These are phyloP conservation scores for Ampelomyces quisqualis DNA, from an alignment of 2,329 filamentous ascomycete species.

Conservation along the genomic window DNA sequence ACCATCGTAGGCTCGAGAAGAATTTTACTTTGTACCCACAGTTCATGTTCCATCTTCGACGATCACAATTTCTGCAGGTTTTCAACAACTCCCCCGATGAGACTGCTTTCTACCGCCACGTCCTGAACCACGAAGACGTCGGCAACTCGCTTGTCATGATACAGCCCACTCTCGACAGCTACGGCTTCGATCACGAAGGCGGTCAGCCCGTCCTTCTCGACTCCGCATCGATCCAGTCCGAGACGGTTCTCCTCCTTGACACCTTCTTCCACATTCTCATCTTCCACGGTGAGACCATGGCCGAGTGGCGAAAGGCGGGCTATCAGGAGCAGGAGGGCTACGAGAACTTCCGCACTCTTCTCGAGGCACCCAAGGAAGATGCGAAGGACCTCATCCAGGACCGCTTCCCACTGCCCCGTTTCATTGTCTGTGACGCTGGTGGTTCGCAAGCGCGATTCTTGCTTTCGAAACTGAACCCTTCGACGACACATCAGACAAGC, in stretches of 20 bases:
- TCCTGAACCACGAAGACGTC: conserved; percentile 95
- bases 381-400: conserved; percentile 97
- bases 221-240: conserved; percentile 92
- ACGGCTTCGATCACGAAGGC: conserved; percentile 94
- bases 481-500: conserved; percentile 91
- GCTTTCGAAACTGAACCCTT: conserved; percentile 94
- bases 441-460: conserved; percentile 97
- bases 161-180: conserved; percentile 94
- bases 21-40: conserved; percentile 99
- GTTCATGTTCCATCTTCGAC: conserved; percentile 98
- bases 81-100: conserved; percentile 99
- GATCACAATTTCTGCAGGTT: conserved; percentile 96
- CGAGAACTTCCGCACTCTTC: conserved; percentile 85
- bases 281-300: conserved; percentile 97
- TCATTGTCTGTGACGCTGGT: conserved; percentile 98
- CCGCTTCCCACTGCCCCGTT: conserved; percentile 94
- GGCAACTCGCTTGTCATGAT: conserved; percentile 98
- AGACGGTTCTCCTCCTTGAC: conserved; percentile 89
- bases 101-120: conserved; percentile 97
- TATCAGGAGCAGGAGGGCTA: conserved; percentile 99
- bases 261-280: conserved; percentile 99
- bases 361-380: conserved; percentile 95
- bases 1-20: conserved; percentile 64
- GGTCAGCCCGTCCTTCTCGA: conserved; percentile 92
- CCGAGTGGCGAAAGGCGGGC: conserved; percentile 95